Percentiles rank a stretch among this genome's conserved stretches.
phyloP scores from a whole-genome alignment of 169 alveolate species.

The Cystoisospora suis region DNA sequence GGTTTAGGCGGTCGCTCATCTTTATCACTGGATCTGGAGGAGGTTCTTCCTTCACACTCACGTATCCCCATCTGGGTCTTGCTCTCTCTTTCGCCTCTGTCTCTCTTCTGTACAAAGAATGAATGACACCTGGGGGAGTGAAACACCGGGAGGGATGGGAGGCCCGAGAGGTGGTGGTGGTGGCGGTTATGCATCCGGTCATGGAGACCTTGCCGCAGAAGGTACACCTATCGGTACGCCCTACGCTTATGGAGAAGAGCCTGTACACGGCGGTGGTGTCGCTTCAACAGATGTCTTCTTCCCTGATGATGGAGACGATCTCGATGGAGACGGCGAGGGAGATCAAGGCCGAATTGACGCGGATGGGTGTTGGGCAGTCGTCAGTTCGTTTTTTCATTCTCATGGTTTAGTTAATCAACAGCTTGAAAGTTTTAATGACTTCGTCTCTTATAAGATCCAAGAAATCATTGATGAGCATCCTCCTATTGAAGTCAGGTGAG shows the following conservation, averaged over 20 bases:
- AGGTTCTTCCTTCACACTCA: no score
- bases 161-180: background rate
- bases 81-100: no score
- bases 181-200: background rate
- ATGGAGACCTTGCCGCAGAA: background rate
- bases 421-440: constrained; percentile 95
- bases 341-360: constrained; percentile 49
- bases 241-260: no score
- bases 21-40: no score
- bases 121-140: no score
- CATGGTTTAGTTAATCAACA: constrained; percentile 96
- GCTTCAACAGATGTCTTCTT: background rate
- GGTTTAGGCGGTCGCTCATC: no score
- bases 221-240: no score
- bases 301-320: constrained; percentile 2
- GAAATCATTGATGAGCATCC: constrained; percentile 95
- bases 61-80: no score
- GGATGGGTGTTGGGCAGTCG: constrained; percentile 65
- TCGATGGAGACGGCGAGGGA: constrained; percentile 20
- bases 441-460: constrained; percentile 89
- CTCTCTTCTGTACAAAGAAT: no score
- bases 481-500: constrained; percentile 84
- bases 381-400: constrained; percentile 52
- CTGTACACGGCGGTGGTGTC: no score
- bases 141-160: no score